Conservation (phyloP, 805 yeast genomes). For the Metschnikowia amazonensis region DNA sequence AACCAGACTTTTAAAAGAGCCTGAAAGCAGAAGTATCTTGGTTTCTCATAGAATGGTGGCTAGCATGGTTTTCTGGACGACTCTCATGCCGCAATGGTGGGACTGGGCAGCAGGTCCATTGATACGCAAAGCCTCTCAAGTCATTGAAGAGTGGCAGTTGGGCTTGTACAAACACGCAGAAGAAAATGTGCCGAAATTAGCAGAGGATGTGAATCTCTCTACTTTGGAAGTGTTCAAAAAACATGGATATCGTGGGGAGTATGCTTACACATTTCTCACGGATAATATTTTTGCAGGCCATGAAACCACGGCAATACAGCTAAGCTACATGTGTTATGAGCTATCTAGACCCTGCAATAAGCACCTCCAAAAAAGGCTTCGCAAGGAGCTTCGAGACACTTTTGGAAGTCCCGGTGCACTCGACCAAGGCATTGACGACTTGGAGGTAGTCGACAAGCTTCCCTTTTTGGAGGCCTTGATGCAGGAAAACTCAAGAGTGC, state of each 20-base stretch:
- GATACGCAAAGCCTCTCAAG: constrained; percentile 35
- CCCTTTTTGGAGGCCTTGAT: constrained; percentile 60
- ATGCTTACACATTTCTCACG: constrained; percentile 39
- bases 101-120: constrained; percentile 42
- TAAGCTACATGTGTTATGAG: constrained; percentile 57
- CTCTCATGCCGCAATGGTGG: constrained; percentile 55
- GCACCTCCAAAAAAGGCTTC: constrained; percentile 45
- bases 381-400: constrained; percentile 40
- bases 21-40: constrained; percentile 35
- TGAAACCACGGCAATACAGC: constrained; percentile 48
- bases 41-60: constrained; percentile 48
- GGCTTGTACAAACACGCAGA: constrained; percentile 34
- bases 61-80: constrained; percentile 63
- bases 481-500: constrained; percentile 57
- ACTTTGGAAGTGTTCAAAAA: constrained; percentile 35
- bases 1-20: constrained; percentile 41
- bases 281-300: constrained; percentile 79
- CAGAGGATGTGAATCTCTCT: constrained; percentile 21
- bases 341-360: constrained; percentile 48
- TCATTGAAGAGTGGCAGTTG: constrained; percentile 47
- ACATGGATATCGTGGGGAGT: constrained; percentile 28
- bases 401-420: constrained; percentile 30
- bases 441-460: constrained; percentile 48
- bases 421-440: constrained; percentile 22
- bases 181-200: constrained; percentile 23